phyloP scores from a whole-genome alignment of 2,329 filamentous ascomycete species.

The Neopestalotiopsis rosae region DNA sequence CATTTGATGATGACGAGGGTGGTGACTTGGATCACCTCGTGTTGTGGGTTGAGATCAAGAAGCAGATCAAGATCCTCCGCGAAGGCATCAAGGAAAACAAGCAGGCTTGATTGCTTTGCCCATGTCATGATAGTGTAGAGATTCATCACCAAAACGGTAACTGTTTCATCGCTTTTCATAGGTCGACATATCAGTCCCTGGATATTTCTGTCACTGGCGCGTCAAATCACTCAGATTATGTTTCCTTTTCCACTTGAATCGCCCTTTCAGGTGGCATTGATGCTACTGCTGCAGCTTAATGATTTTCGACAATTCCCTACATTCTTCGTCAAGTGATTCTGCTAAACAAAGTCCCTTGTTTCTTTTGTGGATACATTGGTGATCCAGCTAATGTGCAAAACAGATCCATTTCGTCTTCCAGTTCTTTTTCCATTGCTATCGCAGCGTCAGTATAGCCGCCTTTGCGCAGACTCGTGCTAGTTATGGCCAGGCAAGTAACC shows the following conservation, averaged over 20 bases:
- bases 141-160: too few relatives aligned
- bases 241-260: too few relatives aligned
- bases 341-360: too few relatives aligned
- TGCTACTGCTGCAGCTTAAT: too few relatives aligned
- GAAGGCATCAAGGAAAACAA: constrained; percentile 58
- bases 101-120: not conserved
- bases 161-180: too few relatives aligned
- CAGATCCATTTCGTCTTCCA: not conserved
- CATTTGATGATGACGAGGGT: constrained; percentile 39
- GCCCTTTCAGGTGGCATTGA: too few relatives aligned
- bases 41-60: constrained; percentile 67
- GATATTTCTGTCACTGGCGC: too few relatives aligned
- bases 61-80: constrained; percentile 64
- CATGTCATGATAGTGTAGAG: not conserved
- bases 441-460: not conserved
- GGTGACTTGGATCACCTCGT: constrained; percentile 54
- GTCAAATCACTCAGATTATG: too few relatives aligned
- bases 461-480: not conserved
- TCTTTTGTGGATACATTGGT: not conserved
- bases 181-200: too few relatives aligned
- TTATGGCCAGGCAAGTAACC: not conserved
- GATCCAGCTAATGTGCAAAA: not conserved
- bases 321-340: too few relatives aligned
- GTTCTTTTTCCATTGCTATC: not conserved
- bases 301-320: too few relatives aligned